Percentiles rank a stretch among this genome's conserved stretches.
Conservation (phyloP, 2,329 filamentous ascomycete genomes). For the Aspergillus brunneoviolaceus region DNA sequence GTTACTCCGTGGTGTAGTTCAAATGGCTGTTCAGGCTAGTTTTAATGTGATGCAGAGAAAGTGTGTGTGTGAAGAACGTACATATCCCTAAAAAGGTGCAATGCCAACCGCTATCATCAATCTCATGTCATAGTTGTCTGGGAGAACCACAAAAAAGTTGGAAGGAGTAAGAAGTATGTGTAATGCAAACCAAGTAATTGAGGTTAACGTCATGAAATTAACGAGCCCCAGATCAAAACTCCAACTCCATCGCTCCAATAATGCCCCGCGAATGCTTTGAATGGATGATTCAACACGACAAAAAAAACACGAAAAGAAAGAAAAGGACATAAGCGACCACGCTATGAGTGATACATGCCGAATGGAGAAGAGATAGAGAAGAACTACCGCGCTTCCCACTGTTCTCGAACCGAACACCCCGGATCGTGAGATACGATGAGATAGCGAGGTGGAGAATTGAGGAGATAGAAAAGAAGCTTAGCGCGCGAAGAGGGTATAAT, state of each 20-base stretch:
- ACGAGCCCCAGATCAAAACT: neutral
- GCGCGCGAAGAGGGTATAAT: no score
- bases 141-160: neutral
- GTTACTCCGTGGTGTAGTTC: neutral
- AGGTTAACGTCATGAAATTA: neutral
- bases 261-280: constrained; percentile 5
- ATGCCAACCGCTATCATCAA: neutral
- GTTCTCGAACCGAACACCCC: no score
- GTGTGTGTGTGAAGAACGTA: neutral
- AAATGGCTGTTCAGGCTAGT: neutral
- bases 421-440: no score
- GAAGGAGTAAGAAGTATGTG: neutral
- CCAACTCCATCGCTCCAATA: constrained; percentile 11
- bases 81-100: neutral
- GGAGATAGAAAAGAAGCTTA: no score
- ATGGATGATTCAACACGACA: neutral
- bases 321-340: neutral
- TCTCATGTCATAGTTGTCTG: neutral
- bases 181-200: neutral
- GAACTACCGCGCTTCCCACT: no score
- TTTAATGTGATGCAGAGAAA: neutral
- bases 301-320: neutral
- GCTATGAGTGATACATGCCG: neutral
- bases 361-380: no score
- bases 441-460: no score